phyloP scores from a whole-genome alignment of 78 protist genomes.

The Protostelium mycophagum region DNA sequence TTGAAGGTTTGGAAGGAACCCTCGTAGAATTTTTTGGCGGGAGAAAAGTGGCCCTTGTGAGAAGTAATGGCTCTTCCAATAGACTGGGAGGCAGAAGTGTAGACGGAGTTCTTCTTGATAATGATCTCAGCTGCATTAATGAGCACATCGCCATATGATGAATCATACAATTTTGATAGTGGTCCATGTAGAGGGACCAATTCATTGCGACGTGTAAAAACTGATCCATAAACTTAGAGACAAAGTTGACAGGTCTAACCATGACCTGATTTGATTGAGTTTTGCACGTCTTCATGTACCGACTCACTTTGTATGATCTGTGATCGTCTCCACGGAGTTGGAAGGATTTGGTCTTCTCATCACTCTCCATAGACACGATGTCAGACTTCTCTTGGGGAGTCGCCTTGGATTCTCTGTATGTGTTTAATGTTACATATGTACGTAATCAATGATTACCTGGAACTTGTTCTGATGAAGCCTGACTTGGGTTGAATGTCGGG shows the following conservation, averaged over 20 bases:
- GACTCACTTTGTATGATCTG: background rate
- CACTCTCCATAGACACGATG: background rate
- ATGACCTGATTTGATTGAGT: background rate
- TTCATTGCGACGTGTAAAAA: background rate
- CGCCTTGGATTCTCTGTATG: too few relatives aligned
- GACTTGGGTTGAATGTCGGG: background rate
- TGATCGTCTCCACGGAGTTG: background rate
- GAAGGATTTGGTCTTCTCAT: background rate
- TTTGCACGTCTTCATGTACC: too few relatives aligned
- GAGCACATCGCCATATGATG: background rate
- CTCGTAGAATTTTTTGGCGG: too few relatives aligned
- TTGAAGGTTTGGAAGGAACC: too few relatives aligned
- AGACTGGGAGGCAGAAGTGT: too few relatives aligned
- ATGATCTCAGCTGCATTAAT: too few relatives aligned
- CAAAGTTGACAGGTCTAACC: background rate
- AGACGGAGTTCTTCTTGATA: too few relatives aligned
- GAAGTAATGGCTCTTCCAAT: too few relatives aligned
- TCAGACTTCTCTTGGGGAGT: too few relatives aligned
- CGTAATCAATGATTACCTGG: too few relatives aligned
- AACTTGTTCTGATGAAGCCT: background rate
- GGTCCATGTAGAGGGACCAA: background rate
- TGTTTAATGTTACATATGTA: too few relatives aligned
- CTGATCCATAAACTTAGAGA: background rate
- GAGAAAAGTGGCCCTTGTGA: too few relatives aligned
- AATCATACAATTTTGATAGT: background rate